A percentile compares a stretch with the other conserved stretches of the same genome.
Evolutionary conservation across 2,329 filamentous ascomycete genomes (phyloP).

Genomic region (Trichoderma citrinoviride): DNA sequence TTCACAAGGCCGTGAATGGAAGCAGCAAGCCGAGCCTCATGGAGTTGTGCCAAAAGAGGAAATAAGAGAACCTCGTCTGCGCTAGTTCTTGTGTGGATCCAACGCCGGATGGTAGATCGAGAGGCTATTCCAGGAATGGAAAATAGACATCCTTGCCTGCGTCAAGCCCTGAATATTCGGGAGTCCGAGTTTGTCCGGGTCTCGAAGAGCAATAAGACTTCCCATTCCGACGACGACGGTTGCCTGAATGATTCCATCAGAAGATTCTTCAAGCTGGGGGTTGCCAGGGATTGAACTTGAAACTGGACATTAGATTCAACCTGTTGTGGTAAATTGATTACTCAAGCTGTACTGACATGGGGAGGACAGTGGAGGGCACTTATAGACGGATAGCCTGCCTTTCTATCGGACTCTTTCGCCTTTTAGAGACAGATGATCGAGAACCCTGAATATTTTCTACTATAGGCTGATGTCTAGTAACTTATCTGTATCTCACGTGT

Average conservation of each 20-base stretch:
- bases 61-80: slow-evolving; percentile 8
- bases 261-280: not conserved
- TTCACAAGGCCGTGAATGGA: not conserved
- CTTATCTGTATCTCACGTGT: not conserved
- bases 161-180: not conserved
- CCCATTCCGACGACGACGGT: too few relatives aligned
- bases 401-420: too few relatives aligned
- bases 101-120: not conserved
- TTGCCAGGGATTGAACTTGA: too few relatives aligned
- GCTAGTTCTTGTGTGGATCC: not conserved
- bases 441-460: too few relatives aligned
- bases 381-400: too few relatives aligned
- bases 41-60: not conserved
- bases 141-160: slow-evolving; percentile 16
- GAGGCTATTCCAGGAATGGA: not conserved
- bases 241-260: accelerated
- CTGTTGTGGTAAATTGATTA: too few relatives aligned
- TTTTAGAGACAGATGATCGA: too few relatives aligned
- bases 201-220: too few relatives aligned
- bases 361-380: too few relatives aligned
- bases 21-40: not conserved
- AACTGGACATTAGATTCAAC: too few relatives aligned
- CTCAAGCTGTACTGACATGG: too few relatives aligned
- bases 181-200: not conserved
- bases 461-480: not conserved